phyloP scores from a whole-genome alignment of 306 rosid genomes.

The Oemleria cerasiformis region DNA sequence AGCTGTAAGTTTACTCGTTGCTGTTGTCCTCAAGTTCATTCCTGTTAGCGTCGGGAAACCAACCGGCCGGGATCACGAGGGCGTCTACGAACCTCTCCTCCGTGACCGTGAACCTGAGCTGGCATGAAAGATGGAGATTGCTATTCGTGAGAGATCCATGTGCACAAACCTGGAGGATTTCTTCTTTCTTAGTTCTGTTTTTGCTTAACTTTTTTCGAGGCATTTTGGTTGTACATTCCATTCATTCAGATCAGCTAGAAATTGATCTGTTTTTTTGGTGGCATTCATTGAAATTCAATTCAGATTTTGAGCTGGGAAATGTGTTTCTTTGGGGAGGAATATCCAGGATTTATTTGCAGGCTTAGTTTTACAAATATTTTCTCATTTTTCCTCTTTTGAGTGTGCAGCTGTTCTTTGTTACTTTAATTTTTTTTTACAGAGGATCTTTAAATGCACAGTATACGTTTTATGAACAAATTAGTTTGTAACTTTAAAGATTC shows the following conservation, averaged over 20 bases:
- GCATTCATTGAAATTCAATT: not conserved
- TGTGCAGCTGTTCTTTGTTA: not conserved
- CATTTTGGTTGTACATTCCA: conserved; percentile 7
- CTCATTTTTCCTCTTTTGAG: not conserved
- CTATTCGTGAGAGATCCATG: not conserved
- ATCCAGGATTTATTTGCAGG: not conserved
- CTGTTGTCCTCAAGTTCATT: conserved; percentile 59
- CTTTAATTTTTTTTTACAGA: not conserved
- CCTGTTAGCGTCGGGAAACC: conserved; percentile 37
- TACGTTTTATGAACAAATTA: too few relatives aligned
- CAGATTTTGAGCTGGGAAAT: not conserved
- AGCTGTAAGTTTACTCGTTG: conserved; percentile 52
- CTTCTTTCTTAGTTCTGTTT: not conserved
- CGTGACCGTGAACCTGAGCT: conserved; percentile 74
- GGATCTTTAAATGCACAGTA: too few relatives aligned
- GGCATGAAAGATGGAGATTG: conserved; percentile 33
- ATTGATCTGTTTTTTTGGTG: not conserved
- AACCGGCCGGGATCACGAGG: conserved; percentile 17
- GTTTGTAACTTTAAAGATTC: too few relatives aligned
- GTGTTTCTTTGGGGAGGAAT: not conserved
- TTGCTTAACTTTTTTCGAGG: not conserved
- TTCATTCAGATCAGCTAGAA: conserved; percentile 1
- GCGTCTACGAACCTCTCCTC: conserved; percentile 65
- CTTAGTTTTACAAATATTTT: too few relatives aligned
- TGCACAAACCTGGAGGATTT: not conserved